Conservation (phyloP, 768 basidiomycete species). For the Rhizopogon vulgaris region DNA sequence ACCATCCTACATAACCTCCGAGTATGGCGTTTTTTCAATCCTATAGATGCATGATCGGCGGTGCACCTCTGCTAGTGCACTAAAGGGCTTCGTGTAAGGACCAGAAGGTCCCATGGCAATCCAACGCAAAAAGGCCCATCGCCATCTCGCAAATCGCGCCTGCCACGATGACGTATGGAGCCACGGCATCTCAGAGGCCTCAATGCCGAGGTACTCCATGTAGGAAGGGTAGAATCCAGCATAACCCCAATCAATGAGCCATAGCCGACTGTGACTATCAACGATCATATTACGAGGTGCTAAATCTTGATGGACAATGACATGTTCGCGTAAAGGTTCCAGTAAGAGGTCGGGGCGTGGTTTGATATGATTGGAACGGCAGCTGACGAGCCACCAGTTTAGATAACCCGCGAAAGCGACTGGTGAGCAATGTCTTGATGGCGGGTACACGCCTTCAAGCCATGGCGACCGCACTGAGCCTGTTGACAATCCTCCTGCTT, state of each 20-base stretch:
- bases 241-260: constrained; percentile 16
- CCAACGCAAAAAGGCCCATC: constrained; percentile 1
- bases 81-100: neutral
- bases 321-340: constrained; percentile 1
- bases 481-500: too few species aligned
- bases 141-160: neutral
- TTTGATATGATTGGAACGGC: neutral
- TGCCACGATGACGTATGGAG: neutral
- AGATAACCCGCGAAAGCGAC: constrained; percentile 1
- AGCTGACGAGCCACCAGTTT: constrained; percentile 2
- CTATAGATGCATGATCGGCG: neutral
- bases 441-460: too few species aligned
- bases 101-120: neutral
- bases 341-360: neutral
- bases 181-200: constrained; percentile 1
- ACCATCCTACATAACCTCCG: too few species aligned
- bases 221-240: constrained; percentile 13
- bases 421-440: neutral
- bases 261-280: neutral
- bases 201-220: constrained; percentile 9
- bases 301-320: constrained; percentile 8
- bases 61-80: neutral
- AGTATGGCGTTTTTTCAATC: neutral
- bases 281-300: constrained; percentile 10
- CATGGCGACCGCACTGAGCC: too few species aligned